Percentiles rank a stretch among this genome's conserved stretches.
Conservation (phyloP, 192 early-diverging fungal genomes). For the Pecoramyces ruminantium region DNA sequence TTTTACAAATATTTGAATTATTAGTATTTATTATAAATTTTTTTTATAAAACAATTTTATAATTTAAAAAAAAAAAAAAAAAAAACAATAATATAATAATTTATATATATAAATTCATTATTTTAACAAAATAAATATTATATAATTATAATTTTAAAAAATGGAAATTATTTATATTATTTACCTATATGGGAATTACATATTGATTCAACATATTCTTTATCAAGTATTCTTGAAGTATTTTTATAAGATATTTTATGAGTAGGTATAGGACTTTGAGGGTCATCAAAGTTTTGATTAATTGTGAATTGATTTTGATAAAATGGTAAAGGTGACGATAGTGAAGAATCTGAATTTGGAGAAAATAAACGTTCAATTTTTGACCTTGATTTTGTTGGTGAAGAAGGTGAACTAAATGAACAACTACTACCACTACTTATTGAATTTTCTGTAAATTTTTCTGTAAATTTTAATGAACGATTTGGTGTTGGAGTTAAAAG, state of each 20-base stretch:
- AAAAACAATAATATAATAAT: too few relatives aligned
- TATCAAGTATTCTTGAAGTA: neutral
- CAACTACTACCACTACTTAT: neutral
- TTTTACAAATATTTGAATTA: too few relatives aligned
- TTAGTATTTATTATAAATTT: too few relatives aligned
- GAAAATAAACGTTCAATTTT: neutral
- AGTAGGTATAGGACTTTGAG: neutral
- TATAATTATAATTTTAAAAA: too few relatives aligned
- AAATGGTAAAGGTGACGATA: neutral
- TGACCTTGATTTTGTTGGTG: neutral
- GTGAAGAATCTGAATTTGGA: neutral
- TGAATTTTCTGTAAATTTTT: neutral
- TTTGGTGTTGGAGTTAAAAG: neutral
- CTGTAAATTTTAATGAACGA: neutral
- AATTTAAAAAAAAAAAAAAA: too few relatives aligned
- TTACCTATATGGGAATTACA: neutral
- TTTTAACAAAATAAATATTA: too few relatives aligned
- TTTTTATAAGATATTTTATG: neutral
- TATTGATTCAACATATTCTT: neutral
- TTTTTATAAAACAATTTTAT: too few relatives aligned
- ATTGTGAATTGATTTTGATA: neutral
- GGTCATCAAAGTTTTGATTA: neutral
- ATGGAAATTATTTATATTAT: neutral
- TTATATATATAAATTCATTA: too few relatives aligned
- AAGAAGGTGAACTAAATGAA: neutral